Conservation (phyloP, 2,329 filamentous ascomycete species). For the Xylariaceae sp. region DNA sequence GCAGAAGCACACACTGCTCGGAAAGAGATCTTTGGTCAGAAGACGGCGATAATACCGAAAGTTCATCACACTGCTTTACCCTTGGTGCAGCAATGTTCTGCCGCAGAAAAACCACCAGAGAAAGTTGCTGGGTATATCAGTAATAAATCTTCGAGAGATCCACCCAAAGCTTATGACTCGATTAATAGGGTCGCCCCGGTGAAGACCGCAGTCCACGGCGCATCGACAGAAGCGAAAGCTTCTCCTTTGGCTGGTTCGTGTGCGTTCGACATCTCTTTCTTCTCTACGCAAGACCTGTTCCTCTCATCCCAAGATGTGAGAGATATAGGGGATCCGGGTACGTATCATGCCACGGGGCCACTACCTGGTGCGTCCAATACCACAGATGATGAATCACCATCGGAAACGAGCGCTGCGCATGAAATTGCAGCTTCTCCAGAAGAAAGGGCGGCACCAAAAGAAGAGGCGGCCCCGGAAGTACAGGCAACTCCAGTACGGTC, state of each 20-base stretch:
- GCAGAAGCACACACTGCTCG: slow-evolving; percentile 1
- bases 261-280: slow-evolving; percentile 23
- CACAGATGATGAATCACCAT: background rate
- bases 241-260: slow-evolving; percentile 3
- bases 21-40: background rate
- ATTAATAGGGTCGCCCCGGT: background rate
- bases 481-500: background rate
- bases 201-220: background rate
- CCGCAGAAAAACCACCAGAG: background rate
- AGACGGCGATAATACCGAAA: slow-evolving; percentile 1
- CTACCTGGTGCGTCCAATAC: too few relatives aligned
- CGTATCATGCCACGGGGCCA: too few relatives aligned
- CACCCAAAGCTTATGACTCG: background rate
- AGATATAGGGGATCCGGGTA: slow-evolving; percentile 35
- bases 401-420: background rate
- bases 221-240: too few relatives aligned
- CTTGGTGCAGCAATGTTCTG: background rate
- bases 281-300: slow-evolving; percentile 38
- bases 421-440: background rate
- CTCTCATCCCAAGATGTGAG: slow-evolving; percentile 40
- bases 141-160: background rate
- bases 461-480: background rate
- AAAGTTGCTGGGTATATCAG: background rate
- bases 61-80: background rate
- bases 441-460: background rate